Percentiles rank a stretch among this genome's conserved stretches.
phyloP scores from a whole-genome alignment of 371 early-diverging fungal species.

The Lichtheimia hyalospora region DNA sequence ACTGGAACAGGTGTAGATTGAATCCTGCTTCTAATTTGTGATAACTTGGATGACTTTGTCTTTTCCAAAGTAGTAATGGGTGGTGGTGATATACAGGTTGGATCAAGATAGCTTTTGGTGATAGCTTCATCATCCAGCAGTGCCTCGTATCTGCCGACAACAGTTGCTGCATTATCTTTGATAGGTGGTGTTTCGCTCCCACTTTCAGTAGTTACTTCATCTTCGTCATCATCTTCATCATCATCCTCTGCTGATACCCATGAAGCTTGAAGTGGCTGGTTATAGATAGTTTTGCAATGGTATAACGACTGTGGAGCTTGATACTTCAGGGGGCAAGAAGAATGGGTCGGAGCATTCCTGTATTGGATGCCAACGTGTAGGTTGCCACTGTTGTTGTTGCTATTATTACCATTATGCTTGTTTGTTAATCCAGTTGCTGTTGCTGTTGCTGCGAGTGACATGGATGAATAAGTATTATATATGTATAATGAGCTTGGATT shows the following conservation, averaged over 20 bases:
- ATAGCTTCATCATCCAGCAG: constrained; percentile 10
- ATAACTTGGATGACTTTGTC: constrained; percentile 1
- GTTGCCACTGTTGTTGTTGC: no score
- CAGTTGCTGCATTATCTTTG: no score
- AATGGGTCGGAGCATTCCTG: constrained; percentile 10
- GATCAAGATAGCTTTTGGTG: constrained; percentile 8
- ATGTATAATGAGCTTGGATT: no score
- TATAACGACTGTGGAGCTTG: not conserved
- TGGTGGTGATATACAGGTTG: not conserved
- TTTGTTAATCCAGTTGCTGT: no score
- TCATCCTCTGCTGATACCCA: not conserved
- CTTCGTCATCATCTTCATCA: constrained; percentile 6
- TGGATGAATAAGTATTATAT: no score
- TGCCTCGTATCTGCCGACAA: not conserved
- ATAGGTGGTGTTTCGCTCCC: no score
- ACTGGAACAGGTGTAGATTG: not conserved
- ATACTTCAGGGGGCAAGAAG: constrained; percentile 6
- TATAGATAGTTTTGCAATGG: not conserved
- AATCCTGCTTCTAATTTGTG: not conserved
- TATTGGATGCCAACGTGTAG: not conserved
- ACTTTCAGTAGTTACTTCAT: not conserved
- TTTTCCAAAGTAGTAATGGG: no score
- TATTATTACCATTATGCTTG: no score
- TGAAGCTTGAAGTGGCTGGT: no score
- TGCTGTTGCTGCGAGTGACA: no score